Evolutionary conservation across 2,329 filamentous ascomycete genomes (phyloP).

Genomic region (Xylaria sp.): DNA sequence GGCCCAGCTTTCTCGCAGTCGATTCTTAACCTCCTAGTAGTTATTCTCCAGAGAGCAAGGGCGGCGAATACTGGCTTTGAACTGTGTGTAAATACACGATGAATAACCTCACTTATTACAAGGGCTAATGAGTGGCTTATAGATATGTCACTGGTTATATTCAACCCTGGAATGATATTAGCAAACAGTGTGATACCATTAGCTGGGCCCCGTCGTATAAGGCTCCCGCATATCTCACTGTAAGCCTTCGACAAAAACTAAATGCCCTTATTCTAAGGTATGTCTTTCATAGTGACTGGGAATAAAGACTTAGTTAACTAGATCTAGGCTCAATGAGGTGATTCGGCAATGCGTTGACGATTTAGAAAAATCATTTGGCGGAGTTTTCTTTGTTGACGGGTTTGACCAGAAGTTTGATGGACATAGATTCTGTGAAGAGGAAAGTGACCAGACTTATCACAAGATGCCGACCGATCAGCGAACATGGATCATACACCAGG

Average conservation of each 20-base stretch:
- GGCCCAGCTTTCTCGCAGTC: neutral
- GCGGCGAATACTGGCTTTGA: conserved; percentile 5
- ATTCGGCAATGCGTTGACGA: neutral
- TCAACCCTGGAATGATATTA: conserved; percentile 6
- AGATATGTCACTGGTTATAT: conserved; percentile 15
- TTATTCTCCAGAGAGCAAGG: neutral
- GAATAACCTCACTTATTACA: neutral
- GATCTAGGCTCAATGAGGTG: neutral
- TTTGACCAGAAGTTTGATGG: conserved; percentile 6
- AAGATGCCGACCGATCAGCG: conserved; percentile 3
- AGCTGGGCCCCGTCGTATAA: conserved; percentile 14
- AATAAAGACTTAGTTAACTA: neutral
- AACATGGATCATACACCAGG: conserved; percentile 5
- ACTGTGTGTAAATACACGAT: conserved; percentile 1
- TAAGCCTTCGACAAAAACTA: neutral
- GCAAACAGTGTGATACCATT: conserved; percentile 5
- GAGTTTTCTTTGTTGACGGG: conserved; percentile 4
- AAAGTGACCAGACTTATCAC: conserved; percentile 4
- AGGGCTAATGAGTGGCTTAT: neutral
- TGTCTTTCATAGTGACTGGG: too few species aligned
- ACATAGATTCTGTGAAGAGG: conserved; percentile 14
- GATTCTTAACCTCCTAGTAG: neutral
- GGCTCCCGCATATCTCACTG: neutral
- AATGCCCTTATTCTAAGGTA: neutral
- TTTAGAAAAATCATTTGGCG: neutral